Conservation (phyloP, 1,284 basidiomycete genomes). For the Rhodotorula sp. region DNA sequence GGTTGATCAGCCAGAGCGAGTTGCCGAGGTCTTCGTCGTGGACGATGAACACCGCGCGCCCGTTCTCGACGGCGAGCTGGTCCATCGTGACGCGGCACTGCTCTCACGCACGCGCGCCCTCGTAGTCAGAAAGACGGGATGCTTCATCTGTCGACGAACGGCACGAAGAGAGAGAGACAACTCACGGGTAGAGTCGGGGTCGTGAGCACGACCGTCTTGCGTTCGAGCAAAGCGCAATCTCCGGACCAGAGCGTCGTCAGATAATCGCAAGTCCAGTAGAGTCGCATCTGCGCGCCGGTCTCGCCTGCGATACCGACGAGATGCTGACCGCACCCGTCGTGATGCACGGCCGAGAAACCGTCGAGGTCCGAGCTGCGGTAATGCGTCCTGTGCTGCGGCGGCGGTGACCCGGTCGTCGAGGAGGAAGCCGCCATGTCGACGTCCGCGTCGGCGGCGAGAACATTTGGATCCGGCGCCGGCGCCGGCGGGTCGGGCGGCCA, state of each 20-base stretch:
- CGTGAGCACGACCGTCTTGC: conserved; percentile 15
- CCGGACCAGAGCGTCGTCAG: background rate
- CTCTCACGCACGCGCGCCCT: too few relatives aligned
- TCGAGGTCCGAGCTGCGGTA: background rate
- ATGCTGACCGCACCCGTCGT: conserved; percentile 11
- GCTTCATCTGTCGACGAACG: background rate
- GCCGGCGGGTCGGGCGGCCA: conserved; percentile 6
- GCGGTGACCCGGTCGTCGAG: too few relatives aligned
- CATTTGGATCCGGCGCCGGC: too few relatives aligned
- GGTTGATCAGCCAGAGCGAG: conserved; percentile 16
- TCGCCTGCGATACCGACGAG: conserved; percentile 5
- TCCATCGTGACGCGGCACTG: background rate
- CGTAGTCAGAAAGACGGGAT: too few relatives aligned
- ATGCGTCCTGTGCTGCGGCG: background rate
- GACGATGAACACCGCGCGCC: conserved; percentile 19
- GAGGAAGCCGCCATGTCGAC: too few relatives aligned
- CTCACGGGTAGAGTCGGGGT: conserved; percentile 4
- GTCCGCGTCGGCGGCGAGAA: too few relatives aligned
- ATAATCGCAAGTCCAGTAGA: conserved; percentile 16
- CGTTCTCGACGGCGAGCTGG: conserved; percentile 34
- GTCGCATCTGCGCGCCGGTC: background rate
- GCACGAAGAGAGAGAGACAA: background rate
- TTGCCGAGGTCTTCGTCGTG: background rate
- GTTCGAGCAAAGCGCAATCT: conserved; percentile 7
- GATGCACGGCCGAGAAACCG: conserved; percentile 15